Conservation (phyloP, 2,329 filamentous ascomycete genomes). For the Gyromitra esculenta region DNA sequence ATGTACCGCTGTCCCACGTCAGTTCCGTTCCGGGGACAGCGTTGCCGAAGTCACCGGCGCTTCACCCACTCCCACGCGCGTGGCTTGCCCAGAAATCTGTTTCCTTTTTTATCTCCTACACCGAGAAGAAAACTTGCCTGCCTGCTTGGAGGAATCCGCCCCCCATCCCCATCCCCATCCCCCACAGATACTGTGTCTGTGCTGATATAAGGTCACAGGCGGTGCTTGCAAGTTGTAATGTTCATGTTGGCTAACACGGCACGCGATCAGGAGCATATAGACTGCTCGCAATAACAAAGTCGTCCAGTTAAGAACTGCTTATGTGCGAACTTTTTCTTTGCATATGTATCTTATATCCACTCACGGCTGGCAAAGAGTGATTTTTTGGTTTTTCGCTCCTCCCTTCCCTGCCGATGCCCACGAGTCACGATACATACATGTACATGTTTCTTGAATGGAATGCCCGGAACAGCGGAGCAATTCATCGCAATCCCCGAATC, state of each 20-base stretch:
- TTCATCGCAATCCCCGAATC: constrained; percentile 20
- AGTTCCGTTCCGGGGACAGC: constrained; percentile 15
- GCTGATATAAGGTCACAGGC: no score
- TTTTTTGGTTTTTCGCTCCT: background rate
- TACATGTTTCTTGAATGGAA: constrained; percentile 7
- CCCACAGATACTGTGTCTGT: no score
- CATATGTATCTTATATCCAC: background rate
- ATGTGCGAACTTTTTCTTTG: background rate
- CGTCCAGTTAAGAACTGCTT: background rate
- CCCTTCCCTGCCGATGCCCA: background rate
- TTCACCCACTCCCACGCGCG: constrained; percentile 25
- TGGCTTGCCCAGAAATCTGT: constrained; percentile 26
- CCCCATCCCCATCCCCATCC: no score
- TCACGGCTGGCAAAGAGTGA: background rate
- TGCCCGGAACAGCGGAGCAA: constrained; percentile 5
- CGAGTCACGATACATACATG: constrained; percentile 22
- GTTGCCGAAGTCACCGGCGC: constrained; percentile 23
- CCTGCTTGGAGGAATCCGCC: no score
- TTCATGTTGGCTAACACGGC: background rate
- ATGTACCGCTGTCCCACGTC: background rate
- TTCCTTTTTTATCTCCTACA: constrained; percentile 30
- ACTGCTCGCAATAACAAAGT: background rate
- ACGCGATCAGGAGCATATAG: background rate
- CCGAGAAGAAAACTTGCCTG: constrained; percentile 9
- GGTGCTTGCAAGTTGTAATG: no score